A percentile compares a stretch with the other conserved stretches of the same genome.
phyloP scores from a whole-genome alignment of 2,329 filamentous ascomycete genomes.

The Rasamsonia emersonii region DNA sequence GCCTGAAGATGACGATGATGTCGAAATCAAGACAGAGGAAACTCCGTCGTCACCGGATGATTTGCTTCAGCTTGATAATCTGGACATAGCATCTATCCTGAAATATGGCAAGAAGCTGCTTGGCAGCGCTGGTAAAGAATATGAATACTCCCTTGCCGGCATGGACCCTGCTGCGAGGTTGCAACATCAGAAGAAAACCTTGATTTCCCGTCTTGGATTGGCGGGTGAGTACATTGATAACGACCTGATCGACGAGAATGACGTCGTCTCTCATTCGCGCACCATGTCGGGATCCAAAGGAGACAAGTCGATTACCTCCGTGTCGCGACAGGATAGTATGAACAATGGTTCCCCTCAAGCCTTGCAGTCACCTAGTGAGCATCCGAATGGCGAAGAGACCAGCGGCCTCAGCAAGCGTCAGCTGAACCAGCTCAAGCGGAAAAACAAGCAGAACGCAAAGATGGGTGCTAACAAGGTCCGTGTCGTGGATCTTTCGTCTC shows the following conservation, averaged over 20 bases:
- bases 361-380: constrained; percentile 41
- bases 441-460: constrained; percentile 82
- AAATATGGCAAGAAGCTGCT: constrained; percentile 76
- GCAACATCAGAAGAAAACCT: constrained; percentile 79
- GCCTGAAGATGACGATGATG: constrained; percentile 44
- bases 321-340: constrained; percentile 36
- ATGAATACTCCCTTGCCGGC: constrained; percentile 74
- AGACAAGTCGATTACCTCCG: constrained; percentile 41
- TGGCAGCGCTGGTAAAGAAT: constrained; percentile 68
- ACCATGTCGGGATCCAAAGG: constrained; percentile 37
- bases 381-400: constrained; percentile 52
- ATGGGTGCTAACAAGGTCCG: constrained; percentile 83
- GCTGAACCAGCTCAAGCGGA: constrained; percentile 87
- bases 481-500: constrained; percentile 74
- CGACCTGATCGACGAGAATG: constrained; percentile 60
- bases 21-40: constrained; percentile 20
- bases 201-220: constrained; percentile 72
- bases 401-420: constrained; percentile 86
- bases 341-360: constrained; percentile 32
- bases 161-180: constrained; percentile 75
- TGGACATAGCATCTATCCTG: constrained; percentile 73
- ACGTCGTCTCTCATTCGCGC: constrained; percentile 44
- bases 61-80: constrained; percentile 60
- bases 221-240: constrained; percentile 78
- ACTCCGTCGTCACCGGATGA: constrained; percentile 42